These are phyloP conservation scores for Zarea fungicola DNA, from an alignment of 2,329 filamentous ascomycete genomes.

Conservation along the genomic window DNA sequence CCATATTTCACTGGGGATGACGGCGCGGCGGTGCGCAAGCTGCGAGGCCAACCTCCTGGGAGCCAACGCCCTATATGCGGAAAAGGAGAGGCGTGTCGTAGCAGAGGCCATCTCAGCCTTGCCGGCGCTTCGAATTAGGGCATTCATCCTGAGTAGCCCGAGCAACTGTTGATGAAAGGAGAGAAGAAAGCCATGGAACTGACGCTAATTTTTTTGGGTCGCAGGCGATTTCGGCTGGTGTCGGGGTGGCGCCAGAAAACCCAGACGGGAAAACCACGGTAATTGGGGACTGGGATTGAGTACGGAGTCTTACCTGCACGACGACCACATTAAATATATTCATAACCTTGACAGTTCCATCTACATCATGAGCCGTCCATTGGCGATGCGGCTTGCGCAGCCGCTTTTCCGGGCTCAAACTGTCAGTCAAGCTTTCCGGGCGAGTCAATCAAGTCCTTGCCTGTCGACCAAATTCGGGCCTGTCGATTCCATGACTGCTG, in stretches of 20 bases:
- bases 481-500: conserved; percentile 15
- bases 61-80: conserved; percentile 44
- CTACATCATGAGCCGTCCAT: conserved; percentile 42
- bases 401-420: conserved; percentile 27
- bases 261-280: conserved; percentile 12
- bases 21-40: conserved; percentile 26
- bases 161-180: conserved; percentile 18
- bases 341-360: too few species aligned
- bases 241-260: background rate
- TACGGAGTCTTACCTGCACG: background rate
- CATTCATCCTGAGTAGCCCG: conserved; percentile 39
- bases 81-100: conserved; percentile 30
- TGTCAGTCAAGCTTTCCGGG: too few species aligned
- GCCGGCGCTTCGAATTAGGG: conserved; percentile 38
- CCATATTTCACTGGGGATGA: conserved; percentile 32
- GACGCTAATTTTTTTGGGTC: too few species aligned
- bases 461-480: too few species aligned
- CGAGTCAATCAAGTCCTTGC: too few species aligned
- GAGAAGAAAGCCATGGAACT: conserved; percentile 12
- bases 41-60: conserved; percentile 41
- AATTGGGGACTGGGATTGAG: too few species aligned
- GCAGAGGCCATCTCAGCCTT: conserved; percentile 37
- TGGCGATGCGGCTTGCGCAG: conserved; percentile 39
- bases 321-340: too few species aligned
- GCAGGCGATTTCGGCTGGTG: conserved; percentile 9